Conservation (phyloP, 768 basidiomycete species). For the Omphalotus guepiniiformis region DNA sequence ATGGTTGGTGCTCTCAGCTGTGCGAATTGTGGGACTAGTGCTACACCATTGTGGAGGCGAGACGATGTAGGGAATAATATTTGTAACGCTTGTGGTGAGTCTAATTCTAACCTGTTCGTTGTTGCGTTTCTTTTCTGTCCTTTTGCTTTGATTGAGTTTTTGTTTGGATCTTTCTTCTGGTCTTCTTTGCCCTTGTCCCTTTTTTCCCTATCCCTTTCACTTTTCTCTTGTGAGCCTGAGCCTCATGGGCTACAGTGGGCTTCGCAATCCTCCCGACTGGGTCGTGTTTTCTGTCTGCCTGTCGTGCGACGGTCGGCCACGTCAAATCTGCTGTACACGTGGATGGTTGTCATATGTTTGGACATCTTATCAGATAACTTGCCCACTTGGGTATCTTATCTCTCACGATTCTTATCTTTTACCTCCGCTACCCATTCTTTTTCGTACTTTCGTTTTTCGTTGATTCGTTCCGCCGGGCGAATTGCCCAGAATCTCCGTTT, state of each 20-base stretch:
- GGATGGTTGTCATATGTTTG: too few species aligned
- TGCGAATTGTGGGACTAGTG: constrained; percentile 85
- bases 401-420: constrained; percentile 6
- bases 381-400: constrained; percentile 13
- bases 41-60: constrained; percentile 86
- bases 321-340: too few species aligned
- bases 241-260: too few species aligned
- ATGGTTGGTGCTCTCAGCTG: constrained; percentile 76
- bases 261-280: too few species aligned
- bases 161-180: neutral
- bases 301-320: too few species aligned
- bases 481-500: too few species aligned
- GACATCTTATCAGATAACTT: constrained; percentile 23
- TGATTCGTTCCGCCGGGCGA: too few species aligned
- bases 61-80: constrained; percentile 92
- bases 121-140: neutral
- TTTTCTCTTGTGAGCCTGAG: too few species aligned
- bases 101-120: constrained; percentile 11
- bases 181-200: neutral
- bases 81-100: constrained; percentile 93
- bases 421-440: neutral
- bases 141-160: neutral
- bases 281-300: too few species aligned
- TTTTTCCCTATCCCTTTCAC: too few species aligned
- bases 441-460: too few species aligned